phyloP scores from a whole-genome alignment of 768 basidiomycete species.

The Suillus hirtellus region DNA sequence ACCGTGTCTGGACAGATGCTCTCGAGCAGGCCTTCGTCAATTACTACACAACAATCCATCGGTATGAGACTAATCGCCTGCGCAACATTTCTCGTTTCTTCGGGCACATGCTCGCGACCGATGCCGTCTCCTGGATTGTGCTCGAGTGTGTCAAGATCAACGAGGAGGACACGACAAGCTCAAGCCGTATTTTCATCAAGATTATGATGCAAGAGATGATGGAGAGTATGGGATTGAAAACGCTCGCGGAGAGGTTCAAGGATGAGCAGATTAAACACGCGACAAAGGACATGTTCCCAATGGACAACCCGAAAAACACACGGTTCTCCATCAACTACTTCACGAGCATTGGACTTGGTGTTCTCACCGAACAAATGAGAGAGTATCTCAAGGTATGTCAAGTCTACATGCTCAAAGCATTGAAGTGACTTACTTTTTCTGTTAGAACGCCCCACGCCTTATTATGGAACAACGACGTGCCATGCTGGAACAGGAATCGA shows the following conservation, averaged over 20 bases:
- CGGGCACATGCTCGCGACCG: slow-evolving; percentile 84
- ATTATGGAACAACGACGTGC: slow-evolving; percentile 95
- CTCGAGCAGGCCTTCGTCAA: slow-evolving; percentile 85
- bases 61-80: slow-evolving; percentile 97
- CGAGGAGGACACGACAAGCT: slow-evolving; percentile 96
- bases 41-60: slow-evolving; percentile 96
- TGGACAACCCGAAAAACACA: slow-evolving; percentile 95
- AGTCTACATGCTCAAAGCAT: background rate
- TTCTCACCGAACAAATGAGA: slow-evolving; percentile 93
- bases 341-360: slow-evolving; percentile 90
- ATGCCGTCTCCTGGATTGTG: slow-evolving; percentile 87
- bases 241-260: slow-evolving; percentile 84
- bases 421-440: slow-evolving; percentile 13
- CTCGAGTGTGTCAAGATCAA: slow-evolving; percentile 88
- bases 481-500: slow-evolving; percentile 70
- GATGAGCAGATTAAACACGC: slow-evolving; percentile 77
- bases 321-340: slow-evolving; percentile 98
- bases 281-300: slow-evolving; percentile 88
- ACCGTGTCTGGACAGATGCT: slow-evolving; percentile 89
- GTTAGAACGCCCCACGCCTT: slow-evolving; percentile 84
- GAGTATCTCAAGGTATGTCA: slow-evolving; percentile 84
- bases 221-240: slow-evolving; percentile 90
- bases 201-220: slow-evolving; percentile 95
- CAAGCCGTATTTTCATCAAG: slow-evolving; percentile 95
- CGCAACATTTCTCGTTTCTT: slow-evolving; percentile 98